phyloP scores from a whole-genome alignment of 75 land plant genomes.

The Picea sitchensis region DNA sequence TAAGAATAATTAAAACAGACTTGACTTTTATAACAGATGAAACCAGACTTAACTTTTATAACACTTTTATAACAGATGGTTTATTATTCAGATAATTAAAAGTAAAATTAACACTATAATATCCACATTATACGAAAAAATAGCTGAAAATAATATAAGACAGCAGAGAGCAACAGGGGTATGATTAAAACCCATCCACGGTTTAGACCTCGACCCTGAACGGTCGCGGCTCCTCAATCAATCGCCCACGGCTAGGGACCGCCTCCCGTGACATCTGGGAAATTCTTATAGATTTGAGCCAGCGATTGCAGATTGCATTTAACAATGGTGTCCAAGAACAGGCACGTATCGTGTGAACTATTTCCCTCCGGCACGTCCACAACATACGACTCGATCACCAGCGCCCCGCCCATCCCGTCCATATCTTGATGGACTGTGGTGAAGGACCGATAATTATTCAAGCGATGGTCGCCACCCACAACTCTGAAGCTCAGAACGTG shows the following conservation, averaged over 20 bases:
- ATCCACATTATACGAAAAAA: too few species aligned
- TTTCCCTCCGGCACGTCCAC: slow-evolving; percentile 87
- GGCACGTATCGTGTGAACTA: slow-evolving; percentile 58
- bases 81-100: too few species aligned
- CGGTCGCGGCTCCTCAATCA: too few species aligned
- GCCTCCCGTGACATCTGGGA: neutral
- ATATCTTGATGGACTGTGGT: slow-evolving; percentile 47
- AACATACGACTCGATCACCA: slow-evolving; percentile 79
- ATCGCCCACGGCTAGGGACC: neutral
- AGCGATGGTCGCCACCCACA: slow-evolving; percentile 77
- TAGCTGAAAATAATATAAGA: too few species aligned
- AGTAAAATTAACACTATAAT: too few species aligned
- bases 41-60: too few species aligned
- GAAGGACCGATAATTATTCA: slow-evolving; percentile 72
- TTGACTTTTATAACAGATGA: too few species aligned
- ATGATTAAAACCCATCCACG: too few species aligned
- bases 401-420: slow-evolving; percentile 12
- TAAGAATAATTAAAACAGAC: too few species aligned
- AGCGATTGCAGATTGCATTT: slow-evolving; percentile 71
- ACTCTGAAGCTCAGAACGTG: slow-evolving; percentile 63
- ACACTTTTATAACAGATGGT: too few species aligned
- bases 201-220: too few species aligned
- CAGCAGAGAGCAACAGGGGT: too few species aligned
- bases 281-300: slow-evolving; percentile 26
- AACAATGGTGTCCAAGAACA: slow-evolving; percentile 78